phyloP scores from a whole-genome alignment of 257 asterid species.

The Capsicum baccatum region DNA sequence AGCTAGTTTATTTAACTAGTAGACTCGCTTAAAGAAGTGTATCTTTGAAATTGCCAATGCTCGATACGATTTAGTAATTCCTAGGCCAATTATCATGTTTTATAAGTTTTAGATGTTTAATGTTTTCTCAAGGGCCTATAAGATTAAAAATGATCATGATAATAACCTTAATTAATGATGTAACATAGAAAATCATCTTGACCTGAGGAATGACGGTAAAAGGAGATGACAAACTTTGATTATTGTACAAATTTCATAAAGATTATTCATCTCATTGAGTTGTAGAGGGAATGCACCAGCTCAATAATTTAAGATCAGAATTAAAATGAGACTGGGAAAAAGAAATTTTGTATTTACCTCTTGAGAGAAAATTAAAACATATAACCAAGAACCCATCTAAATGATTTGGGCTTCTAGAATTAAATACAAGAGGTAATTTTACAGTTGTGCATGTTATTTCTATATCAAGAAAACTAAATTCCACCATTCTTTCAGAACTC shows the following conservation, averaged over 20 bases:
- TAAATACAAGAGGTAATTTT: slow-evolving; percentile 31
- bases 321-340: not conserved
- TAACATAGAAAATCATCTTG: not conserved
- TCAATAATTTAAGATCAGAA: not conserved
- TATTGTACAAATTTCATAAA: not conserved
- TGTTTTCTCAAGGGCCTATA: not conserved
- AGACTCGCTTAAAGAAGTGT: not conserved
- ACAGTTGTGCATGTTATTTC: slow-evolving; percentile 37
- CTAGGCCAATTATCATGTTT: not conserved
- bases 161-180: not conserved
- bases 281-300: not conserved
- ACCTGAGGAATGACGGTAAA: not conserved
- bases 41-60: not conserved
- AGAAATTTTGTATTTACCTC: slow-evolving; percentile 27
- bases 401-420: slow-evolving; percentile 32
- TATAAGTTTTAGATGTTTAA: not conserved
- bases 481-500: slow-evolving; percentile 52
- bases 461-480: slow-evolving; percentile 39
- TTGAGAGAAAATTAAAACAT: not conserved
- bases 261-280: slow-evolving; percentile 11
- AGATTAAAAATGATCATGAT: not conserved
- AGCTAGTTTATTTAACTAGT: not conserved
- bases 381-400: slow-evolving; percentile 20
- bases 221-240: not conserved
- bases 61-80: not conserved